Evolutionary conservation across 2,329 filamentous ascomycete species (phyloP).

Genomic region (Phialophora macrospora): DNA sequence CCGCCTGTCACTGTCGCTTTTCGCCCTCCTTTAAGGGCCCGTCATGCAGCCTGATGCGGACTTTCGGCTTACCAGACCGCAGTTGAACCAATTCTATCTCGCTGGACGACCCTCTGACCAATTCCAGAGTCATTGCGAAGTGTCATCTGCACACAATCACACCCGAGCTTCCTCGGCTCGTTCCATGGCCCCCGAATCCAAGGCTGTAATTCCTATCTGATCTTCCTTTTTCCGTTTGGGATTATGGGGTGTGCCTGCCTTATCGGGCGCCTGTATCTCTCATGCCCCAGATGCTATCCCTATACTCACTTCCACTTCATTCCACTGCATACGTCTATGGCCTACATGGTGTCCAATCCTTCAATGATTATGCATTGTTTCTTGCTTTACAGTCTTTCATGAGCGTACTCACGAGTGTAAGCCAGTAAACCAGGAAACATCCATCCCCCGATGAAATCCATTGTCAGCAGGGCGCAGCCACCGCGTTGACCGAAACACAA

Average conservation of each 20-base stretch:
- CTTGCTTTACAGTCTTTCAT: conserved; percentile 8
- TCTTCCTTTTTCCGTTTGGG: conserved; percentile 6
- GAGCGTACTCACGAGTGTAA: conserved; percentile 9
- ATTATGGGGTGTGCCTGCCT: conserved; percentile 31
- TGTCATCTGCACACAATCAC: conserved; percentile 37
- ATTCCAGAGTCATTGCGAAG: conserved; percentile 34
- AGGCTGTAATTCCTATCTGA: conserved; percentile 14
- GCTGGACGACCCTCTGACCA: conserved; percentile 25
- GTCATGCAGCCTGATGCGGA: conserved; percentile 15
- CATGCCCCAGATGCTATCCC: conserved; percentile 6
- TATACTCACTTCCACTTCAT: conserved; percentile 21
- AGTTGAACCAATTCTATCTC: not conserved
- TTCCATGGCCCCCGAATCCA: conserved; percentile 19
- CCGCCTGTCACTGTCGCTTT: conserved; percentile 14
- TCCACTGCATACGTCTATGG: not conserved
- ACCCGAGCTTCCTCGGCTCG: conserved; percentile 29
- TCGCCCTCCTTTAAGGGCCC: conserved; percentile 11
- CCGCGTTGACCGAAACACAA: not conserved
- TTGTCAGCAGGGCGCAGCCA: not conserved
- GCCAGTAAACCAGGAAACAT: not conserved
- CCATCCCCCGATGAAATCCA: not conserved
- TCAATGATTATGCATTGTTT: conserved; percentile 16
- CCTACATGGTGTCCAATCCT: not conserved
- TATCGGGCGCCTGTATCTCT: conserved; percentile 25
- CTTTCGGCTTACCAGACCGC: not conserved